A percentile compares a stretch with the other conserved stretches of the same genome.
Evolutionary conservation across 73 alveolate genomes (phyloP).

Genomic region (Paramecium primaurelia): DNA sequence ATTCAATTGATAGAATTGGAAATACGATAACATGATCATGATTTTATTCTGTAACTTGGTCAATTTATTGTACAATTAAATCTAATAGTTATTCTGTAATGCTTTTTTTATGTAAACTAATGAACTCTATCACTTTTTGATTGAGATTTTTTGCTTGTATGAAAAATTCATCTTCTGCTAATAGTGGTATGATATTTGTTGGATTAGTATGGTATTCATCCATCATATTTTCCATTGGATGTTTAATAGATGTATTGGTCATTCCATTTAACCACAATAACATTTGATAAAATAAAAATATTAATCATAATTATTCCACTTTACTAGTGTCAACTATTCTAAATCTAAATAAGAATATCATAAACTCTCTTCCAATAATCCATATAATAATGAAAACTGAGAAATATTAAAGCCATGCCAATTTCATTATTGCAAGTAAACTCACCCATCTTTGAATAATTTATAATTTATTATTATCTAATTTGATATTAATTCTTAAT

Average conservation of each 20-base stretch:
- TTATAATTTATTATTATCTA: neutral
- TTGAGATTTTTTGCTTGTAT: slow-evolving; percentile 33
- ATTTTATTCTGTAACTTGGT: neutral
- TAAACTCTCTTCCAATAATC: neutral
- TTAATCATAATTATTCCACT: slow-evolving; percentile 12
- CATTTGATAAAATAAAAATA: neutral
- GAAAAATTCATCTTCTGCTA: slow-evolving; percentile 40
- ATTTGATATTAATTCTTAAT: neutral
- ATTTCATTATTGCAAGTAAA: neutral
- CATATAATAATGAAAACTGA: neutral
- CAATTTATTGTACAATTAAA: neutral
- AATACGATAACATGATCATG: neutral
- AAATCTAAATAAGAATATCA: neutral
- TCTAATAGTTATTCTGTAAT: neutral
- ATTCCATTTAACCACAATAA: slow-evolving; percentile 46
- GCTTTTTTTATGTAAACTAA: neutral
- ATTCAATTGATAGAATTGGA: slow-evolving; percentile 1
- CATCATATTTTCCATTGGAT: slow-evolving; percentile 13
- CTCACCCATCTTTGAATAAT: neutral
- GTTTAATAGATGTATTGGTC: neutral
- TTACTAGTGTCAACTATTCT: neutral
- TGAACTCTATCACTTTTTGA: slow-evolving; percentile 9
- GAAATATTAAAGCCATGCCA: slow-evolving; percentile 23
- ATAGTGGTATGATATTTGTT: neutral
- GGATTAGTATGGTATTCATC: neutral